phyloP scores from a whole-genome alignment of 164 flowering plant species.

The Umbellularia californica region DNA sequence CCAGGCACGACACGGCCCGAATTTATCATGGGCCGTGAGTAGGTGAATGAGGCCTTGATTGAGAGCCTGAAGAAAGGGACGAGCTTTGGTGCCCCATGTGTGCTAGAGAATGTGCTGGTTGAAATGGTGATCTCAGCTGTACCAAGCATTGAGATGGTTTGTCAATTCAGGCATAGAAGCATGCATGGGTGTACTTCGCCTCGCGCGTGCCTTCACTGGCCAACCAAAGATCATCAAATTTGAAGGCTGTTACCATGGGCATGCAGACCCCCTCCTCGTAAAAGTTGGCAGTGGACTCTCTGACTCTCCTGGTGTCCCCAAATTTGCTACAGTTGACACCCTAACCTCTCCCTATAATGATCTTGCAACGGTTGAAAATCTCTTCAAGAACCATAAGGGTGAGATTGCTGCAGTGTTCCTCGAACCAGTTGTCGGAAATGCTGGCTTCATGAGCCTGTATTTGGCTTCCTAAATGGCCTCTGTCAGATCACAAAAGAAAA shows the following conservation, averaged over 20 bases:
- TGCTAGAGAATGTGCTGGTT: too few relatives aligned
- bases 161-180: constrained; percentile 99
- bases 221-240: constrained; percentile 67
- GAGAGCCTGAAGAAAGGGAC: constrained; percentile 96
- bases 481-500: constrained; percentile 62
- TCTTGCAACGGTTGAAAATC: constrained; percentile 44
- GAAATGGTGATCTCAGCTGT: too few relatives aligned
- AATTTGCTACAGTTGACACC: constrained; percentile 64
- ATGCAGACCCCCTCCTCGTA: constrained; percentile 90
- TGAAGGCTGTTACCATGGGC: constrained; percentile 99
- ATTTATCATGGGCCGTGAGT: too few relatives aligned
- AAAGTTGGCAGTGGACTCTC: constrained; percentile 98
- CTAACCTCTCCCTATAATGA: constrained; percentile 84
- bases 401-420: constrained; percentile 77
- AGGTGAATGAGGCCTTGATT: constrained; percentile 82
- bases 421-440: constrained; percentile 92
- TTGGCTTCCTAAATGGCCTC: constrained; percentile 57
- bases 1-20: too few relatives aligned
- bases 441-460: constrained; percentile 72
- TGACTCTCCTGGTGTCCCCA: constrained; percentile 96
- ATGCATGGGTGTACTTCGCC: constrained; percentile 88
- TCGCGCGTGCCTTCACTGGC: constrained; percentile 83
- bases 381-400: constrained; percentile 58
- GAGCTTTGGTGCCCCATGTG: constrained; percentile 46
- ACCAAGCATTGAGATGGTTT: constrained; percentile 88